phyloP scores from a whole-genome alignment of 2,329 filamentous ascomycete genomes.

The Pestalotiopsis fici region DNA sequence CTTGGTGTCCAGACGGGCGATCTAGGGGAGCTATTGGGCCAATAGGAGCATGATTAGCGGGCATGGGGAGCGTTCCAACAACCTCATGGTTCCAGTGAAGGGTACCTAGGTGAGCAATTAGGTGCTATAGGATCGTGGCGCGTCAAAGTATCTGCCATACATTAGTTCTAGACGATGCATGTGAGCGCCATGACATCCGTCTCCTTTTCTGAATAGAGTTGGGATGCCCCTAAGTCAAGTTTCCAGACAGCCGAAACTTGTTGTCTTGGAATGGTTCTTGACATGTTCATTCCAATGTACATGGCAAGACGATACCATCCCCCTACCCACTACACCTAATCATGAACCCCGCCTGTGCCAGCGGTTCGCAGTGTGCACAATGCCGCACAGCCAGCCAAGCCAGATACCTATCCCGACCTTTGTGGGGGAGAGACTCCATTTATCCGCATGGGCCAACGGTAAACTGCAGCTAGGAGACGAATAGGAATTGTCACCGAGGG shows the following conservation, averaged over 20 bases:
- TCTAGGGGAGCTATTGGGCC: constrained; percentile 4
- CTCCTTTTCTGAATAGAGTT: background rate
- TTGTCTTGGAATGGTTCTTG: background rate
- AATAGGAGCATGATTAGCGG: background rate
- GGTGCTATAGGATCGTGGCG: background rate
- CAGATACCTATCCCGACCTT: background rate
- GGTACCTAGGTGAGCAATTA: background rate
- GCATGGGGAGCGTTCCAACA: constrained; percentile 4
- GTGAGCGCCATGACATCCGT: background rate
- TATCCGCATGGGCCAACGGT: background rate
- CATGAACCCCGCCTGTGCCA: background rate
- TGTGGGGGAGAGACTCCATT: constrained; percentile 6
- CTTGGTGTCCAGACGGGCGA: constrained; percentile 6
- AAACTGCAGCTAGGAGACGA: background rate
- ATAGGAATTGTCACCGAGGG: background rate
- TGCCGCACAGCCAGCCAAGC: background rate
- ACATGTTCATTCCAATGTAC: background rate
- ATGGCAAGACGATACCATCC: background rate
- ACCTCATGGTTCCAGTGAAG: background rate
- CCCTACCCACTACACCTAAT: no score
- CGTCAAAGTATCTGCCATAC: background rate
- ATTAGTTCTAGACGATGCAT: background rate
- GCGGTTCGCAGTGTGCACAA: background rate
- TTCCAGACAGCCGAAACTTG: background rate
- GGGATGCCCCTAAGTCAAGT: no score